A percentile compares a stretch with the other conserved stretches of the same genome.
phyloP scores from a whole-genome alignment of 192 early-diverging fungal species.

The Coemansia sp. region DNA sequence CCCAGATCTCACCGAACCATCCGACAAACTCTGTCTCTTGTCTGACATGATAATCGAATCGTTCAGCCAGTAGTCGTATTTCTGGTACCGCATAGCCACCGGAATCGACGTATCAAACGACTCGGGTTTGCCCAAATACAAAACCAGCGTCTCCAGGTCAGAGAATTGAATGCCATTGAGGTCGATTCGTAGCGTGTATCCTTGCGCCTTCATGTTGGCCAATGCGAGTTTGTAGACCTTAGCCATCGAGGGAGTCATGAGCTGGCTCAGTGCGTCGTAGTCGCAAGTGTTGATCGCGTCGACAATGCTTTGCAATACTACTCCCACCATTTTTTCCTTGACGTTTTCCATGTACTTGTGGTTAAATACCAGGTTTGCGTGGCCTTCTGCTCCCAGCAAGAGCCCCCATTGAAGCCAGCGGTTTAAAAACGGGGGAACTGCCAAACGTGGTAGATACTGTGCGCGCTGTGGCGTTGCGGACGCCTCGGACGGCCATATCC shows the following conservation, averaged over 20 bases:
- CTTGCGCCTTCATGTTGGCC: conserved; percentile 19
- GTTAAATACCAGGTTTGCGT: neutral
- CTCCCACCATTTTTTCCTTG: conserved; percentile 12
- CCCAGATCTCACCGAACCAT: neutral
- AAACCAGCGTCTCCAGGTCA: neutral
- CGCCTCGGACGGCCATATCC: conserved; percentile 33
- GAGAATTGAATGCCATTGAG: neutral
- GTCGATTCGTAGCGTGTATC: conserved; percentile 14
- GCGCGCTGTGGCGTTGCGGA: neutral
- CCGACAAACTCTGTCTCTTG: neutral
- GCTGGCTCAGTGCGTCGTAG: conserved; percentile 13
- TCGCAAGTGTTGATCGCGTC: conserved; percentile 25
- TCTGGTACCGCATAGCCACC: neutral
- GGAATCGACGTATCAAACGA: conserved; percentile 24
- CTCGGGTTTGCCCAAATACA: conserved; percentile 17
- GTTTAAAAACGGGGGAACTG: neutral
- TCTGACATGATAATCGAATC: neutral
- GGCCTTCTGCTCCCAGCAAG: neutral
- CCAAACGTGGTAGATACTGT: neutral
- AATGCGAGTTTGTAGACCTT: conserved; percentile 28
- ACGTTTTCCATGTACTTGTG: conserved; percentile 12
- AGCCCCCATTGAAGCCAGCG: neutral
- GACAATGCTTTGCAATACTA: conserved; percentile 1
- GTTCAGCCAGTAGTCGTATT: conserved; percentile 9
- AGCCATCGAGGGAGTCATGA: conserved; percentile 17